phyloP scores from a whole-genome alignment of 2,329 filamentous ascomycete species.

The Dothistroma septosporum region DNA sequence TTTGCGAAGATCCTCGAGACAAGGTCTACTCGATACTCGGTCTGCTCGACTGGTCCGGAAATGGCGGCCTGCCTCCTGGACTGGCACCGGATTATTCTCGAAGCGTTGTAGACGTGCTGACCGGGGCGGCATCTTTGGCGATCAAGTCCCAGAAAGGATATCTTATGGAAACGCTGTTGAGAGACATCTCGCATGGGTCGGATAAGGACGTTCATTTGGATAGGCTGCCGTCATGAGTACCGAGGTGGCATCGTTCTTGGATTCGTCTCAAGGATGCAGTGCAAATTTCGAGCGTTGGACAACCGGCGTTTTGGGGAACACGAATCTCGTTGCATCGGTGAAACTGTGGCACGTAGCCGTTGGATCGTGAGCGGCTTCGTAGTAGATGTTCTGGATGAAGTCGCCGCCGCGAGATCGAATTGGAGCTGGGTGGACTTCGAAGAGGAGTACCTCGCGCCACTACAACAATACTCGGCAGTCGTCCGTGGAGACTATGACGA shows the following conservation, averaged over 20 bases:
- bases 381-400: too few relatives aligned
- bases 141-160: background rate
- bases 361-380: too few relatives aligned
- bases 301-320: too few relatives aligned
- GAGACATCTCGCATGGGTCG: background rate
- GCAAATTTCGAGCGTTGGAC: too few relatives aligned
- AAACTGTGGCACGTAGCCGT: too few relatives aligned
- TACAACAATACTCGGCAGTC: too few relatives aligned
- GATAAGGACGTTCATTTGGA: background rate
- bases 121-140: background rate
- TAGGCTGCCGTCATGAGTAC: conserved; percentile 2
- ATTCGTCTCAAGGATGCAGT: too few relatives aligned
- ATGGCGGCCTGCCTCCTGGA: background rate
- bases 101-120: background rate
- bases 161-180: background rate
- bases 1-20: background rate
- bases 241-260: background rate
- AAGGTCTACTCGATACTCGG: background rate
- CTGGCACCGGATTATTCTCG: background rate
- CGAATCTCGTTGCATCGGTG: too few relatives aligned
- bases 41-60: background rate
- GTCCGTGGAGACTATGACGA: too few relatives aligned
- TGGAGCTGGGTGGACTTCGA: too few relatives aligned
- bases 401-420: too few relatives aligned
- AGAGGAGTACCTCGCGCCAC: too few relatives aligned